Evolutionary conservation across 176 grass and related monocot genomes (phyloP).

Genomic region (Cocos nucifera): DNA sequence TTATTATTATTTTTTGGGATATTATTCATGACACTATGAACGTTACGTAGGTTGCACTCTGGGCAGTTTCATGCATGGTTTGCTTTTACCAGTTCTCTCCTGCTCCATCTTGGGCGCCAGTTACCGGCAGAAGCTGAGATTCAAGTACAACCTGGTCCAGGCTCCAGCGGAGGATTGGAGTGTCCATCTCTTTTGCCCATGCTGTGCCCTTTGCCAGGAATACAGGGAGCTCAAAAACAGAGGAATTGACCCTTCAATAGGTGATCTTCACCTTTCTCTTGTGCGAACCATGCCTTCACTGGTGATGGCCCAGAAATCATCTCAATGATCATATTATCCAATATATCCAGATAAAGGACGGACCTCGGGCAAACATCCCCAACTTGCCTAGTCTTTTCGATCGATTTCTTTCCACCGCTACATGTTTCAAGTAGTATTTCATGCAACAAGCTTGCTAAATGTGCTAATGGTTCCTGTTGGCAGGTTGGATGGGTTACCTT

Average conservation of each 20-base stretch:
- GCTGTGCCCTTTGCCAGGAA: constrained; percentile 16
- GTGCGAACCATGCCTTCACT: too few species aligned
- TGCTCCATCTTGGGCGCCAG: constrained; percentile 8
- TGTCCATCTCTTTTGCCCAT: constrained; percentile 22
- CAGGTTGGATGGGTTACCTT: constrained; percentile 24
- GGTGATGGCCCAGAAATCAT: too few species aligned
- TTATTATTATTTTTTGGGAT: not conserved
- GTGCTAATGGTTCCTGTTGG: not conserved
- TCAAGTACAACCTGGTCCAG: constrained; percentile 8
- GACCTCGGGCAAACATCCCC: too few species aligned
- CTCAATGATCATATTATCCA: too few species aligned
- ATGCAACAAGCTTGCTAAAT: too few species aligned
- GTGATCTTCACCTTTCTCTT: not conserved
- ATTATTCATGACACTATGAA: not conserved
- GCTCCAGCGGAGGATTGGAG: constrained; percentile 13
- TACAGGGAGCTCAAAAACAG: constrained; percentile 21
- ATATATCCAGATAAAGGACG: too few species aligned
- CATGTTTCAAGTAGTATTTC: too few species aligned
- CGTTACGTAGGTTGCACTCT: not conserved
- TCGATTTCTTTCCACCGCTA: too few species aligned
- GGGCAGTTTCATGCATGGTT: constrained; percentile 5
- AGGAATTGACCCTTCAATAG: constrained; percentile 23
- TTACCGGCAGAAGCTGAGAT: constrained; percentile 9
- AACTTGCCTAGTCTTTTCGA: too few species aligned
- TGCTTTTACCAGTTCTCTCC: not conserved